Conservation (phyloP, 1,139 yeast species). For the Pichia sp. region DNA sequence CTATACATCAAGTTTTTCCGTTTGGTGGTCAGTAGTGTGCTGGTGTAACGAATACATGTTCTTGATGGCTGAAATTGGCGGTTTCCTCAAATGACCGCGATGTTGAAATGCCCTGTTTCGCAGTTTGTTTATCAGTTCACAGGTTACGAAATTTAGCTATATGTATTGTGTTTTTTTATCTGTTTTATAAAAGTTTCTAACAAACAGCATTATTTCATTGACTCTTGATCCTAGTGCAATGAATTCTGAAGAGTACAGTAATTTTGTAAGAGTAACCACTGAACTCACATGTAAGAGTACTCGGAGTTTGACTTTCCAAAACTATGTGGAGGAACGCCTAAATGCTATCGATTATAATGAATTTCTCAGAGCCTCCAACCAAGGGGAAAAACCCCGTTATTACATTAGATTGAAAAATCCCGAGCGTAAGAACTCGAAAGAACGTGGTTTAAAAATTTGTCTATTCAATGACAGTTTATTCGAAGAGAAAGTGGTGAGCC, state of each 20-base stretch:
- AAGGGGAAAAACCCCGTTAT: background rate
- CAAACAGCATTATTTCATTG: background rate
- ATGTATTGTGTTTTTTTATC: background rate
- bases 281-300: background rate
- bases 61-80: constrained; percentile 69
- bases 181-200: background rate
- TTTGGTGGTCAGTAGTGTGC: constrained; percentile 76
- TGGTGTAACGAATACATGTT: constrained; percentile 74
- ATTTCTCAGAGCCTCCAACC: background rate
- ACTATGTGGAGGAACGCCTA: constrained; percentile 2
- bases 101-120: background rate
- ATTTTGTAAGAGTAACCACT: background rate
- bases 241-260: constrained; percentile 1
- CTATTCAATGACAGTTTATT: constrained; percentile 2
- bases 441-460: constrained; percentile 19
- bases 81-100: constrained; percentile 34
- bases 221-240: background rate
- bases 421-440: constrained; percentile 13
- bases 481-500: constrained; percentile 1
- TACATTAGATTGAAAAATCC: constrained; percentile 10
- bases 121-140: background rate
- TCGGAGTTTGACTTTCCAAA: constrained; percentile 5
- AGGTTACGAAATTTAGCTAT: background rate
- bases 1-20: constrained; percentile 46
- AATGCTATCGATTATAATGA: background rate